Evolutionary conservation across 495 filamentous ascomycete genomes (phyloP).

Genomic region (Aspergillus bridgeri): DNA sequence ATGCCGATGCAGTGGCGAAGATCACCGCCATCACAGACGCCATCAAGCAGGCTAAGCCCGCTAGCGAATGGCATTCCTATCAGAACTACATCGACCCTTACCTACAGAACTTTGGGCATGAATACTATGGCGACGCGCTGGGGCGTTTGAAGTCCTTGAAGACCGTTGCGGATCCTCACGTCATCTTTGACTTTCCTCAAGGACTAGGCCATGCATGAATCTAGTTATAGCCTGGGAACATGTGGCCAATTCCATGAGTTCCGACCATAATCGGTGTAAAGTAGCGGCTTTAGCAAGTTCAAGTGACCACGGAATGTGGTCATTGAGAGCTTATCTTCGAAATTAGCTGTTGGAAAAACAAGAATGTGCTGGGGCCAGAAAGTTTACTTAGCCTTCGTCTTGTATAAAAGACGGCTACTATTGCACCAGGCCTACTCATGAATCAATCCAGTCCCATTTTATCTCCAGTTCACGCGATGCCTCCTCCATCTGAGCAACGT

Average conservation of each 20-base stretch:
- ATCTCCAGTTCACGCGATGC: not conserved
- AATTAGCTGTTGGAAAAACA: too few relatives aligned
- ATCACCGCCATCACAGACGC: not conserved
- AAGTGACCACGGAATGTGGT: too few relatives aligned
- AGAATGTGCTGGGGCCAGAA: not conserved
- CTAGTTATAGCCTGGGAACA: too few relatives aligned
- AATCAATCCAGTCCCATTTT: too few relatives aligned
- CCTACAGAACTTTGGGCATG: not conserved
- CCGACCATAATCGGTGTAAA: not conserved
- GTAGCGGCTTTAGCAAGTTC: not conserved
- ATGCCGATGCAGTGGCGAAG: not conserved
- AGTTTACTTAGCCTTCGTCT: too few relatives aligned
- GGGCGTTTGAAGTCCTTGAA: slow-evolving; percentile 2
- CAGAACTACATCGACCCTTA: slow-evolving; percentile 8
- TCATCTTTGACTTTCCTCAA: slow-evolving; percentile 3
- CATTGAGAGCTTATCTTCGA: too few relatives aligned
- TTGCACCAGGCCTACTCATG: too few relatives aligned
- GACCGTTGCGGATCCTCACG: not conserved
- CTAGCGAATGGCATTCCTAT: slow-evolving; percentile 1
- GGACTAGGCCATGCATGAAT: not conserved
- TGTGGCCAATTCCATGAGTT: too few relatives aligned
- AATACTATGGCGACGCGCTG: not conserved
- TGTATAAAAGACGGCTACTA: too few relatives aligned
- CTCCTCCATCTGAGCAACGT: not conserved
- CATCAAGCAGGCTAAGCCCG: slow-evolving; percentile 1